Evolutionary conservation across 1,284 basidiomycete species (phyloP), one percentile per base, ranked within the genome.

Genomic region (Coriolopsis trogii): DNA sequence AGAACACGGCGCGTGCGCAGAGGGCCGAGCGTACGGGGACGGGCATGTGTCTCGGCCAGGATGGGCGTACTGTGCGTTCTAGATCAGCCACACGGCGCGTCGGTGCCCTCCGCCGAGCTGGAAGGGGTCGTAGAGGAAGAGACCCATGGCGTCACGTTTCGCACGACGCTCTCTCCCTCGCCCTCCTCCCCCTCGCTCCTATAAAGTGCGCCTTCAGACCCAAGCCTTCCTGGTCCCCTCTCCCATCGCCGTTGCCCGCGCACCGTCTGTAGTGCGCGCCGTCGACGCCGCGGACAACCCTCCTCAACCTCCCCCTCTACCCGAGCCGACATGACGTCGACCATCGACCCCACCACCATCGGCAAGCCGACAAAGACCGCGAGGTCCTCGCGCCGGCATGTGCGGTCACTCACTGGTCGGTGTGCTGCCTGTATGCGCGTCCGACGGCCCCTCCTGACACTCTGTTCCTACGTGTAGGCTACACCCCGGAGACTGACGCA

Each of bases 401-500:
- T 88, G 49, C 79, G 89, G 41, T 81, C 86, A 13, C 73, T 91
- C 44, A 92, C 89, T 13, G 84, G 89, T 88, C 55, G 40, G 69
- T 58, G 28, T 24, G 25, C 39, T 20, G 28, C 23, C 26, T 25
- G 9, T 51, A 8, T 41, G 41, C 21, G 30, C 42, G 16, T 18
- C 23, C 40, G 39, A 4, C 28, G 28, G 49, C 46, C 28, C n/a
- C 15, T 50, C 21, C 34, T 48, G 18, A 46, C 24, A 21, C 3
- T 34, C n/a, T 29, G 41, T n/a, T 2, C 12, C 33, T 39, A 24
- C 40, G 20, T 47, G 34, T 56, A 91, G 89, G 87, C 18, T 91
- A 89, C 63, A 69, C 84, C 7, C 85, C 89, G 4, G 89, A 91
- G 63, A 81, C 81, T 34, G 90, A 91, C 56, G 82, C 79, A 10